Base-by-base conservation (phyloP, 805 yeast genomes). In the Candida hungchunana region DNA sequence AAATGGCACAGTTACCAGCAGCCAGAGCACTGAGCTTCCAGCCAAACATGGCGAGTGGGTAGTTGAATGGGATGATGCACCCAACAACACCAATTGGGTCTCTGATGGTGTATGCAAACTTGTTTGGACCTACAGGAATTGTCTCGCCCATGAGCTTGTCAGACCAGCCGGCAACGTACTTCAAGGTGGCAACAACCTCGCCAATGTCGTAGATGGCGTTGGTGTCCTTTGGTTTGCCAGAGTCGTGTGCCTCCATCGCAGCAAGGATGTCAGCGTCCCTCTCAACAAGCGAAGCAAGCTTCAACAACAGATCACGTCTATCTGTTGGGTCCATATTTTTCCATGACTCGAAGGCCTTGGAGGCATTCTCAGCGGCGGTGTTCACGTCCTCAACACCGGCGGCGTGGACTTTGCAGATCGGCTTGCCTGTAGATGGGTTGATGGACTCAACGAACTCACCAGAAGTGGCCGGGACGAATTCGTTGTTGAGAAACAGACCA, bases 401-500 rank as follows among this genome's bases (percentile, higher is more conserved):
- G 26, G 69, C 64, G 43, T 73, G 72, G 18, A 77, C 71, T 15
- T 67, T 62, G 17, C 76, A 64, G 41, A 73, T 70, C 23, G 60
- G 66, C 41, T 73, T 62, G 19, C 75, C 82, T 18, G 73, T 71
- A 7, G 77, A 64, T 3, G 84, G 82, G 45, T 75, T 68, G 36
- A 65, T 50, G 2, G 64, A 47, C 18, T 53, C 54, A n/a, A 63
- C 44, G 22, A 49, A 55, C 24, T 53, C 53, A 4, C 74, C 76
- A 36, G 69, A 66, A 28, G 67, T 63, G 10, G 86, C 73, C 28
- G 65, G 55, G 21, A 78, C 80, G 52, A 72, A 81, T 56, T 82
- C 82, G 57, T 81, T 81, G 66, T 82, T 77, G 59, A 83, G 82
- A 69, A 81, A 83, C 43, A 81, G 64, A 37, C 88, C 89, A 24